Conservation (phyloP, 208 protist genomes). For the Trypanosoma vivax region DNA sequence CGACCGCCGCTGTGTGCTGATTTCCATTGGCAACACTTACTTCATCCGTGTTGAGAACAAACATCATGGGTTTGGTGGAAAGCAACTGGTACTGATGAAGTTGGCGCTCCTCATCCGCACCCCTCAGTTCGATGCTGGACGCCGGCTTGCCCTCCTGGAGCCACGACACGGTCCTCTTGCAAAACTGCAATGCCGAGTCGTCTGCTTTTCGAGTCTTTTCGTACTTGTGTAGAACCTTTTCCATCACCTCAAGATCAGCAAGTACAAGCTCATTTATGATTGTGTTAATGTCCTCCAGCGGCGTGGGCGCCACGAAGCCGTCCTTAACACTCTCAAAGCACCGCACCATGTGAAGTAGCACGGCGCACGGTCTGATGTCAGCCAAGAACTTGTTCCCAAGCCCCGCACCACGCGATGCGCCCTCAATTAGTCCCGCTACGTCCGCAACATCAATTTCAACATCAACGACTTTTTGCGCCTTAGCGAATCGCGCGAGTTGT, state of each 20-base stretch:
- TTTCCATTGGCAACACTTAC: slow-evolving; percentile 44
- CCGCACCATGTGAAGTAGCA: slow-evolving; percentile 83
- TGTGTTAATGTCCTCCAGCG: slow-evolving; percentile 70
- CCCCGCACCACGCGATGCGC: slow-evolving; percentile 77
- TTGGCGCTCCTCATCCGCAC: slow-evolving; percentile 24
- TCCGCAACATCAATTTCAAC: slow-evolving; percentile 83
- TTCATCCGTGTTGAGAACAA: slow-evolving; percentile 84
- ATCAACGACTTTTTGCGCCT: slow-evolving; percentile 55
- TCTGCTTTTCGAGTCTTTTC: slow-evolving; percentile 31
- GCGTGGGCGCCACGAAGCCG: slow-evolving; percentile 70
- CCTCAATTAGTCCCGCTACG: slow-evolving; percentile 86
- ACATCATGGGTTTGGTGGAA: slow-evolving; percentile 78
- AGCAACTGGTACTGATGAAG: slow-evolving; percentile 62
- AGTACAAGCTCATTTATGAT: slow-evolving; percentile 79
- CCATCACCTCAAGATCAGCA: slow-evolving; percentile 72
- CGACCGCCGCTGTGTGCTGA: slow-evolving; percentile 36
- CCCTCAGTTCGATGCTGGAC: slow-evolving; percentile 17
- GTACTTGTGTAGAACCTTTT: slow-evolving; percentile 45
- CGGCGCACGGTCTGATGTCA: slow-evolving; percentile 75
- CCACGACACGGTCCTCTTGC: slow-evolving; percentile 36
- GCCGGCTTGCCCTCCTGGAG: slow-evolving; percentile 46
- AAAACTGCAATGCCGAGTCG: slow-evolving; percentile 36
- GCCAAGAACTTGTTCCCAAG: slow-evolving; percentile 85
- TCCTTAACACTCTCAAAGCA: slow-evolving; percentile 83
- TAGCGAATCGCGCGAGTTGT: slow-evolving; percentile 57